Percentiles rank a stretch among this genome's conserved stretches.
phyloP scores from a whole-genome alignment of 1,139 yeast genomes.

The Kodamaea derodonti region DNA sequence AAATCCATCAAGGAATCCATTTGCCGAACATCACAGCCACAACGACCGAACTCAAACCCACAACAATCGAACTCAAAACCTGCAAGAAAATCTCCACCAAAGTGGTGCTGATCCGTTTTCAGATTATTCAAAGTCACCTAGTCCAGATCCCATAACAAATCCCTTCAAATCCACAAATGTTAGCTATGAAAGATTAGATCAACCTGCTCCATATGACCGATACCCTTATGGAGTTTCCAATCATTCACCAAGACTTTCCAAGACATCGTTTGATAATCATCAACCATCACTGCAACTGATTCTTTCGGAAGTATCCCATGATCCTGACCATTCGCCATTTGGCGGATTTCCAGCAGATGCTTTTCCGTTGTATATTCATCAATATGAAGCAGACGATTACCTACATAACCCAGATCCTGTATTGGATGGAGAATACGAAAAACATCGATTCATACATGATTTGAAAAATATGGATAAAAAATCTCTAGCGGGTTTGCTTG shows the following conservation, averaged over 20 bases:
- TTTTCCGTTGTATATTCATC: constrained; percentile 25
- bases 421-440: constrained; percentile 25
- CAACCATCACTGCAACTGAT: background rate
- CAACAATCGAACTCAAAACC: no score
- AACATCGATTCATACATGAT: constrained; percentile 23
- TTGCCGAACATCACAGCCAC: no score
- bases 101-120: no score
- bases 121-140: background rate
- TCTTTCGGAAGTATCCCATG: background rate
- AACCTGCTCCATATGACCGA: no score
- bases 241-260: no score
- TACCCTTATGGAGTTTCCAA: no score
- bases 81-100: no score
- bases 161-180: no score
- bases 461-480: constrained; percentile 21
- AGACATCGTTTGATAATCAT: no score
- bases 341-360: constrained; percentile 28
- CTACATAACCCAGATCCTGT: constrained; percentile 28
- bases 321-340: constrained; percentile 19
- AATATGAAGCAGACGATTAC: constrained; percentile 25
- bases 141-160: no score
- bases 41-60: no score
- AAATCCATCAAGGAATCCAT: background rate
- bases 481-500: constrained; percentile 18
- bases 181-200: no score